phyloP scores from a whole-genome alignment of 192 early-diverging fungal genomes.

The Tieghemiomyces parasiticus region DNA sequence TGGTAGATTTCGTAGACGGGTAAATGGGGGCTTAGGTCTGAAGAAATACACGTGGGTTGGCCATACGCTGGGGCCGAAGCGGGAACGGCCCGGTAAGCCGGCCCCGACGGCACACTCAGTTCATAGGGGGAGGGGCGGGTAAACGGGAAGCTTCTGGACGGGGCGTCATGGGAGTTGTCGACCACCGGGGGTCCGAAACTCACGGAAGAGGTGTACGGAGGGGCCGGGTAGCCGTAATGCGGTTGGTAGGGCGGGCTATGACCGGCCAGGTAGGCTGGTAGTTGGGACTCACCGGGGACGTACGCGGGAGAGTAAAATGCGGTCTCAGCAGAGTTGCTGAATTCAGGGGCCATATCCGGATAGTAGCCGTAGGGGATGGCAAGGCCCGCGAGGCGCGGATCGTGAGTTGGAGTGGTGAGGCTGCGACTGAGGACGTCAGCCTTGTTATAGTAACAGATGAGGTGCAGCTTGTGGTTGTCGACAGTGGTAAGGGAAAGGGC shows the following conservation, averaged over 20 bases:
- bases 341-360: constrained; percentile 52
- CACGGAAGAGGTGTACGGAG: no score
- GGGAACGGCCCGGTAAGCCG: no score
- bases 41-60: no score
- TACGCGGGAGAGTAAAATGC: neutral
- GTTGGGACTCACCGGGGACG: neutral
- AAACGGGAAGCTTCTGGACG: no score
- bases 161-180: no score
- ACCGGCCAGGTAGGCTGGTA: neutral
- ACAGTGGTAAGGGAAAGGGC: constrained; percentile 72
- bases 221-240: no score
- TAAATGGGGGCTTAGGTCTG: no score
- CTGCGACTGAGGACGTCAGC: constrained; percentile 51
- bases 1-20: no score
- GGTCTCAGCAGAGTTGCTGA: neutral
- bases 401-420: constrained; percentile 47
- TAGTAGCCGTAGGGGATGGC: constrained; percentile 68
- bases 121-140: no score
- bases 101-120: no score
- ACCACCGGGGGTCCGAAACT: no score
- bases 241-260: neutral
- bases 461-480: constrained; percentile 63
- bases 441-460: constrained; percentile 83
- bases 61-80: no score
- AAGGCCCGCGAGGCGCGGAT: constrained; percentile 47